Percentiles rank a stretch among this genome's conserved stretches.
These are phyloP conservation scores for Immersiporthe knoxdaviesiana DNA, from an alignment of 2,329 filamentous ascomycete genomes.

Conservation along the genomic window DNA sequence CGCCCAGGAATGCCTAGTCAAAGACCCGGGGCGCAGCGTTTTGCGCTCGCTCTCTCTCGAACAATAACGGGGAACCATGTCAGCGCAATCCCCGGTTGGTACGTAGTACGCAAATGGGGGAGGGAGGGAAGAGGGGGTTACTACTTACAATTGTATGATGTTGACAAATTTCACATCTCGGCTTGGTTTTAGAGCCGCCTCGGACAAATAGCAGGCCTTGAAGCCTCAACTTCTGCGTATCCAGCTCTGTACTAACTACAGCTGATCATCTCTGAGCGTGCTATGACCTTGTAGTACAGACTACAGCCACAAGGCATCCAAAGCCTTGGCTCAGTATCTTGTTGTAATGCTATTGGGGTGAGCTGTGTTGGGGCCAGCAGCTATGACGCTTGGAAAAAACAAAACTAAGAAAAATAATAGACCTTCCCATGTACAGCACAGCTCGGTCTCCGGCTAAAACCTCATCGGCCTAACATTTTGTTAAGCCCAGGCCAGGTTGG, in stretches of 20 bases:
- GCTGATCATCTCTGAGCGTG: not conserved
- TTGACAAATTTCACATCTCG: slow-evolving; percentile 8
- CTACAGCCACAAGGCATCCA: not conserved
- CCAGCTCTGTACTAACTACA: not conserved
- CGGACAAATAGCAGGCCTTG: not conserved
- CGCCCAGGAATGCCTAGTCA: slow-evolving; percentile 14
- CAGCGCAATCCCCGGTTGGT: not conserved
- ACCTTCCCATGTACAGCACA: not conserved
- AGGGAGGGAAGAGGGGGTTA: too few relatives aligned
- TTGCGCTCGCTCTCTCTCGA: slow-evolving; percentile 10
- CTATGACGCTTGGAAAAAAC: not conserved
- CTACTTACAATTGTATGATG: not conserved
- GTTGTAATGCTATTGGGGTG: not conserved
- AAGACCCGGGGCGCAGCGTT: slow-evolving; percentile 19
- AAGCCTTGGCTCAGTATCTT: not conserved
- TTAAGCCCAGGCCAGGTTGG: not conserved
- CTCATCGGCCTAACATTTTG: not conserved
- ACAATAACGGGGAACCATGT: slow-evolving; percentile 20
- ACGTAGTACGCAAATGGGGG: not conserved
- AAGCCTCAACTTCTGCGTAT: not conserved
- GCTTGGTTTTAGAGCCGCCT: not conserved
- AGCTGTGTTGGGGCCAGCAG: not conserved
- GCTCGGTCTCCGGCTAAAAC: not conserved
- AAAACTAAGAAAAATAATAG: too few relatives aligned
- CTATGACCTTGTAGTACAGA: not conserved